phyloP scores from a whole-genome alignment of 345 rosid genomes.

The Iberis pinnata region DNA sequence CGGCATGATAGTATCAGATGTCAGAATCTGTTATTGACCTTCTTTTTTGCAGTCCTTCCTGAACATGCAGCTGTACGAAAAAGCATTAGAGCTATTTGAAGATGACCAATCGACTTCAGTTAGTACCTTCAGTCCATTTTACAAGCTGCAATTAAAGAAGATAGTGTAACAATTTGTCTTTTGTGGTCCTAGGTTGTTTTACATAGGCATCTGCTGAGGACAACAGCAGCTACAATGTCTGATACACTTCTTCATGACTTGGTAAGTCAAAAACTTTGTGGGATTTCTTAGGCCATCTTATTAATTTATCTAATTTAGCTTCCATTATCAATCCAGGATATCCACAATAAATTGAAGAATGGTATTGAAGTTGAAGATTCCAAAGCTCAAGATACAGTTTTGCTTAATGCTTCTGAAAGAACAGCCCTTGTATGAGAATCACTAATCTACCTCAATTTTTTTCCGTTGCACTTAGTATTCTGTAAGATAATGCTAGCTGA shows the following conservation, averaged over 20 bases:
- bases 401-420: constrained; percentile 56
- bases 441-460: neutral
- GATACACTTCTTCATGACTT: constrained; percentile 64
- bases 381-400: constrained; percentile 41
- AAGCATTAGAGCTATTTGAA: constrained; percentile 79
- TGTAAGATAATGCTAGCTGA: constrained; percentile 1
- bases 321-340: constrained; percentile 41
- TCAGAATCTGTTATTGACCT: constrained; percentile 9
- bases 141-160: neutral
- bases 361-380: constrained; percentile 65
- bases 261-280: constrained; percentile 38
- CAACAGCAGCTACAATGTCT: constrained; percentile 56
- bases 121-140: constrained; percentile 35
- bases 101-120: constrained; percentile 86
- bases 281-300: constrained; percentile 3
- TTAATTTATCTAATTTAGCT: constrained; percentile 11
- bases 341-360: constrained; percentile 67
- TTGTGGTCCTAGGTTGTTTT: constrained; percentile 51
- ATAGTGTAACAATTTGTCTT: neutral
- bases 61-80: constrained; percentile 87
- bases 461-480: too few species aligned
- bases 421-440: constrained; percentile 34
- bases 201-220: constrained; percentile 85
- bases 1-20: constrained; percentile 5
- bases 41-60: constrained; percentile 61